These are phyloP conservation scores for Aphanomyces stellatus DNA, from an alignment of 352 stramenopile species.

Conservation along the genomic window DNA sequence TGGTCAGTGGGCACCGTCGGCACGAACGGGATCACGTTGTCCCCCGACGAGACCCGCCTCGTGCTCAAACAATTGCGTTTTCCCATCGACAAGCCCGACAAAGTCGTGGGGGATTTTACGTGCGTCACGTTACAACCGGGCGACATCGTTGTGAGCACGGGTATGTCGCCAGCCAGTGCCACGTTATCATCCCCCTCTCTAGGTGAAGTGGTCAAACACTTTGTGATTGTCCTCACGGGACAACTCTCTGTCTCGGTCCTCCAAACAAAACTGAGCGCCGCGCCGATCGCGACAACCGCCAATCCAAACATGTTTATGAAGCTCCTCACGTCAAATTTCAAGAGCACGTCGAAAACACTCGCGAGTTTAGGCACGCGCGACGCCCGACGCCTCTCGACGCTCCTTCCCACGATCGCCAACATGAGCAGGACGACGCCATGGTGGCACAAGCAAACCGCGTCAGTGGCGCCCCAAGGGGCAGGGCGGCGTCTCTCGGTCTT, in stretches of 20 bases:
- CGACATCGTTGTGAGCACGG: neutral
- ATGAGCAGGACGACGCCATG: neutral
- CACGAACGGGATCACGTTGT: neutral
- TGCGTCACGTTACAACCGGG: neutral
- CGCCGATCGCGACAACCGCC: neutral
- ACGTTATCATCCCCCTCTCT: neutral
- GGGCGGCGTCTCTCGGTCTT: neutral
- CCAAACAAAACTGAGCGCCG: neutral
- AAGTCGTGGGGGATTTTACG: neutral
- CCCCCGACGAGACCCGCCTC: neutral
- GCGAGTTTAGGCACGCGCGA: neutral
- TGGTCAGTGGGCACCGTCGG: neutral
- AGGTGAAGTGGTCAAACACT: neutral
- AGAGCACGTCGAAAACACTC: constrained; percentile 16
- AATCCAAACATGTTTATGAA: neutral
- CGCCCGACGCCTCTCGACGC: constrained; percentile 2
- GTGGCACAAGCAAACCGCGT: neutral
- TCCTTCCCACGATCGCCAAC: constrained; percentile 10
- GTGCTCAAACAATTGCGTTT: neutral
- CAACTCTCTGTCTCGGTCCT: neutral
- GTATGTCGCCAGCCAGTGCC: neutral
- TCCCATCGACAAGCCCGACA: neutral
- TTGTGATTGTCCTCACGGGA: neutral
- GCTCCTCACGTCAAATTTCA: constrained; percentile 16
- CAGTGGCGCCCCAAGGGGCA: neutral